These are phyloP conservation scores for Rheum nobile DNA, from an alignment of 148 eudicot species.

Conservation along the genomic window DNA sequence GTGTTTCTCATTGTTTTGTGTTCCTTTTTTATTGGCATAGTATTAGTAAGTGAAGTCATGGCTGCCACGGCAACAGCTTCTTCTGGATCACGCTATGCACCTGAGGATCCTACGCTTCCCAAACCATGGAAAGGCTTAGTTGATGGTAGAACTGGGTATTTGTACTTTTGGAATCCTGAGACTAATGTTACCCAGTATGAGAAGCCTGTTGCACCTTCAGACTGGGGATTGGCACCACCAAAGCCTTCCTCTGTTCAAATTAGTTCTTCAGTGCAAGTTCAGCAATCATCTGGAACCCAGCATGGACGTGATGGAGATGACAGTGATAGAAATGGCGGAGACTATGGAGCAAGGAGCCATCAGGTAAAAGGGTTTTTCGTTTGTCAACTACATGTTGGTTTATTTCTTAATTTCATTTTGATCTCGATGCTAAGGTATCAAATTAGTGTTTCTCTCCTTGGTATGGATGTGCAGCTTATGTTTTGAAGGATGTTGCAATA, in stretches of 20 bases:
- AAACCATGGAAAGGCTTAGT: slow-evolving; percentile 95
- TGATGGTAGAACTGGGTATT: slow-evolving; percentile 78
- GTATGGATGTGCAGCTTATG: neutral
- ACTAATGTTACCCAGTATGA: slow-evolving; percentile 94
- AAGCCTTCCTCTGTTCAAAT: slow-evolving; percentile 24
- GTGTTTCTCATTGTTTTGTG: neutral
- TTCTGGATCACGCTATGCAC: slow-evolving; percentile 67
- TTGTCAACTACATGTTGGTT: neutral
- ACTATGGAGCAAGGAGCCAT: slow-evolving; percentile 24
- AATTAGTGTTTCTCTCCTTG: neutral
- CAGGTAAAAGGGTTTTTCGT: slow-evolving; percentile 31
- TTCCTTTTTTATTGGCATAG: slow-evolving; percentile 1
- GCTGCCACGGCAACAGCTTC: slow-evolving; percentile 57
- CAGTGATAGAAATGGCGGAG: slow-evolving; percentile 32
- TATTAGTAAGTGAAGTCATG: slow-evolving; percentile 15
- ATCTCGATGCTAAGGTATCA: neutral
- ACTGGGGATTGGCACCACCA: slow-evolving; percentile 16
- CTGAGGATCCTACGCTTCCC: slow-evolving; percentile 89
- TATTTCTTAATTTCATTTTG: neutral
- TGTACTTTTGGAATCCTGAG: slow-evolving; percentile 96
- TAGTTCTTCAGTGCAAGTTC: slow-evolving; percentile 52
- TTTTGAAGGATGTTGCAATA: neutral
- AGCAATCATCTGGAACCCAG: slow-evolving; percentile 43
- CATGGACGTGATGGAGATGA: slow-evolving; percentile 21
- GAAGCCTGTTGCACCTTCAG: slow-evolving; percentile 47